Base-by-base conservation (phyloP, 139 green algal species). In the Tetradesmus obliquus region DNA sequence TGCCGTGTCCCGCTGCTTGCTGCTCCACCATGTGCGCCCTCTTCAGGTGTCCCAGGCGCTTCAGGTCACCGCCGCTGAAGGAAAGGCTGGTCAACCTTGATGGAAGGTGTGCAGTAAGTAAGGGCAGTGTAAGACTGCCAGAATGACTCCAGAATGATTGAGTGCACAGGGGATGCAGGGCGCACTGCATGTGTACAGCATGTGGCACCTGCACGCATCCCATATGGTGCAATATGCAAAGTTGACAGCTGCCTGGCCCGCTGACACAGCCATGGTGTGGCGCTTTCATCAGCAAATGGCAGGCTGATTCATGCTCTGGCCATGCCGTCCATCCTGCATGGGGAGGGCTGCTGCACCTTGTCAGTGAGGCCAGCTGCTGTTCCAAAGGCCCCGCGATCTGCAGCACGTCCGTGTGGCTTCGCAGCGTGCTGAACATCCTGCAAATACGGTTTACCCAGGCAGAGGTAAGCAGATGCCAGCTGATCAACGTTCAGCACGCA, bases 1-100 rank as follows among this genome's bases (percentile, higher is more conserved):
- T 45, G 32, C 32, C 32, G 32, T 45, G 32, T 76, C 15, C 5
- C n/a, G 66, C 66, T 72, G 10, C 62, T 72, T 76, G 66, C 66
- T 76, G 66, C 66, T 45, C 32, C 22, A 84, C 13, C 53, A 54
- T 83, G 53, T 90, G 86, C 3, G 86, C 86, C 86, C 86, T 84
- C 53, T 84, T 90, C 71, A 90, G 15, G 15, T n/a, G 32, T 2
- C 86, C 86, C 51, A 90, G 51, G 3, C 74, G 86, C 71, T 90
- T 51, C 54, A 55, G 0, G 20, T 54, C 71, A 20, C 6, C 32
- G 24, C 51, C 74, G 86, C 71, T 84, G 8, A 90, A 10, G 1
- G 71, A 45, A 19, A 90, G 86, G 62, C 84, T 89, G 60, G 84
- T 89, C 5, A 89, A 24, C 66, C 66, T 76, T 45, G 66, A 45